Conservation (phyloP, 2,329 filamentous ascomycete genomes). For the Claviceps pusilla region DNA sequence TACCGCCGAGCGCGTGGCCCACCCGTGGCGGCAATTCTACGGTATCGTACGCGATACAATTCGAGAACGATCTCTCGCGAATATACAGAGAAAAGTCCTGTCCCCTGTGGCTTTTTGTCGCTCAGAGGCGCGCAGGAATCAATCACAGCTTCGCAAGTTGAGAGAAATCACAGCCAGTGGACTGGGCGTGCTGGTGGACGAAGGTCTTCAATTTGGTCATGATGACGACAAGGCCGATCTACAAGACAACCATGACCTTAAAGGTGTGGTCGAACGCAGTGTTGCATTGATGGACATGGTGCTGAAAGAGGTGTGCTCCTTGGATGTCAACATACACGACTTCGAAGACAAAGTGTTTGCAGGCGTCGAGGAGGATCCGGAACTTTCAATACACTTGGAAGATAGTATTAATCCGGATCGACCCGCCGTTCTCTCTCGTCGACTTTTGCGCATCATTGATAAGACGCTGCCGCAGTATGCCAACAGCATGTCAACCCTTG, state of each 20-base stretch:
- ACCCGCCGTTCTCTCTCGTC: slow-evolving; percentile 47
- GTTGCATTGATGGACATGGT: slow-evolving; percentile 79
- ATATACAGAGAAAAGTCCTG: slow-evolving; percentile 57
- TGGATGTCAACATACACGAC: slow-evolving; percentile 46
- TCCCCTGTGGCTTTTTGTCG: slow-evolving; percentile 65
- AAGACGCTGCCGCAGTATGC: slow-evolving; percentile 54
- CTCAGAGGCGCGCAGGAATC: slow-evolving; percentile 61
- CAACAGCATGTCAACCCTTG: slow-evolving; percentile 36
- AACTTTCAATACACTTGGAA: slow-evolving; percentile 37
- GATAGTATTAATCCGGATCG: slow-evolving; percentile 29
- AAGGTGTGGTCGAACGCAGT: slow-evolving; percentile 62
- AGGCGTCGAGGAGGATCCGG: slow-evolving; percentile 45
- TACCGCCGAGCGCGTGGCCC: slow-evolving; percentile 25
- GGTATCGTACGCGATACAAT: slow-evolving; percentile 63
- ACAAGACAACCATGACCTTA: slow-evolving; percentile 40
- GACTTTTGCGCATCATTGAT: slow-evolving; percentile 55
- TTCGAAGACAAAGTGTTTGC: slow-evolving; percentile 53
- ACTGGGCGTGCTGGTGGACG: slow-evolving; percentile 73
- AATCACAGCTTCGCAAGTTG: slow-evolving; percentile 53
- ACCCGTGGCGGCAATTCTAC: slow-evolving; percentile 60
- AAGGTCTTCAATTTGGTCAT: slow-evolving; percentile 57
- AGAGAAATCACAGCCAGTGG: slow-evolving; percentile 72
- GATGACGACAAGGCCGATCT: slow-evolving; percentile 42
- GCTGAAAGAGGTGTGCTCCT: slow-evolving; percentile 51
- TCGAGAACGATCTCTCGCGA: slow-evolving; percentile 52